Evolutionary conservation across 1,284 basidiomycete genomes (phyloP), one percentile per base, ranked within the genome.

Genomic region (Melampsora larici-populina): DNA sequence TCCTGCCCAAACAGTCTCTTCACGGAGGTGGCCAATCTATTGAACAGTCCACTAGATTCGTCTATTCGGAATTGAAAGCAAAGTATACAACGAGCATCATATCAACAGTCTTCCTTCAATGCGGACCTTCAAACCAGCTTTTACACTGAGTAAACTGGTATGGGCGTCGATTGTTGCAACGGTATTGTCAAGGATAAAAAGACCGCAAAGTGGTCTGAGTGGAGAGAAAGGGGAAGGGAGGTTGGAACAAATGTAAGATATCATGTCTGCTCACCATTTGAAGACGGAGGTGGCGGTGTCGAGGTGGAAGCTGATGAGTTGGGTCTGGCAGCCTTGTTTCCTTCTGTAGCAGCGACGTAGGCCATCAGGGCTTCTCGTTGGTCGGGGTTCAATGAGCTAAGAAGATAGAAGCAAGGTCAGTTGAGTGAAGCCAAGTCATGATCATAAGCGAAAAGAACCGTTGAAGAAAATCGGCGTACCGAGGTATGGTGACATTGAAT

Each of bases 401-500:
- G 49, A 36, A 21, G 9, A 24, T 18, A 63, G 36, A 49, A 64
- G n/a, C 31, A 24, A 13, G 13, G 17, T 11, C 51, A 43, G 21
- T 9, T n/a, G 24, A 55, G 9, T 17, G 18, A 26, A 26, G 5
- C 15, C 24, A 24, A 64, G 29, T 64, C 65, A 49, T 29, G 62
- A 64, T 18, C 5, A 24, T 2, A 36, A 21, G 17, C 31, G 49
- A 15, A 11, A 46, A 49, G 24, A 40, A 11, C 15, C 66, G 9
- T 43, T 18, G 7, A 55, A 26, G 51, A 21, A 17, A 55, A 26
- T 6, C 36, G 13, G 63, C 36, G 84, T 83, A 94, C 93, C 95
- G 90, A 31, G 97, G 97, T 81, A 99, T 88, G 81, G 91, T 89
- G 62, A 98, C 88, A 68, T 88, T 88, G 86, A 98, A 99, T 67